Conservation (phyloP, 257 asterid genomes). For the Buddleja alternifolia region DNA sequence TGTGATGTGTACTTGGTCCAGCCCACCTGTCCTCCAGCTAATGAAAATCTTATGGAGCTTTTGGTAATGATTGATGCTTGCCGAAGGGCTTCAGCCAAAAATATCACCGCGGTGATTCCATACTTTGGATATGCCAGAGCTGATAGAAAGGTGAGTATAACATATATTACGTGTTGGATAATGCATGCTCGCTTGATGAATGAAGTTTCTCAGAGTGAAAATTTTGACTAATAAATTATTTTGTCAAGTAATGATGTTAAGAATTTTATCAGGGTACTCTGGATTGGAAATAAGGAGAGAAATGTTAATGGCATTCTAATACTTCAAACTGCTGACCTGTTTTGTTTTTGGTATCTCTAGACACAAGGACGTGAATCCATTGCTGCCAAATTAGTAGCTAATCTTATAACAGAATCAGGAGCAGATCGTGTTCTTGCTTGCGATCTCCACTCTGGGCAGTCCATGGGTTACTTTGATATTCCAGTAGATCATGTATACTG, state of each 20-base stretch:
- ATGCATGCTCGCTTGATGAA: not conserved
- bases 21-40: conserved; percentile 87
- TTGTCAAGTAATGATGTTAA: not conserved
- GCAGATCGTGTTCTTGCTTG: conserved; percentile 94
- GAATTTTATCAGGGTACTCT: not conserved
- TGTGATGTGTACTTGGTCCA: conserved; percentile 84
- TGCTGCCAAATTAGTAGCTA: conserved; percentile 88
- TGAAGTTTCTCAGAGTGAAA: too few species aligned
- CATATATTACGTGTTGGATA: conserved; percentile 1
- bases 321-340: conserved; percentile 12
- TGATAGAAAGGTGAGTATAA: conserved; percentile 71
- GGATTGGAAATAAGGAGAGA: not conserved
- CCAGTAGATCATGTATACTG: conserved; percentile 93
- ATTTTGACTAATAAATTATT: too few species aligned
- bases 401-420: conserved; percentile 85
- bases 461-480: conserved; percentile 94
- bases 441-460: conserved; percentile 95
- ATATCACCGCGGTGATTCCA: conserved; percentile 83
- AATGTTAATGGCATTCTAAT: conserved; percentile 5
- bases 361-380: conserved; percentile 94
- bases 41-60: conserved; percentile 96
- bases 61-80: conserved; percentile 92
- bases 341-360: conserved; percentile 41
- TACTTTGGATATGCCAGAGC: conserved; percentile 97
- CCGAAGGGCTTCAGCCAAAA: conserved; percentile 93